These are phyloP conservation scores for Westerdykella aurantiaca DNA, from an alignment of 2,329 filamentous ascomycete genomes.

Conservation along the genomic window DNA sequence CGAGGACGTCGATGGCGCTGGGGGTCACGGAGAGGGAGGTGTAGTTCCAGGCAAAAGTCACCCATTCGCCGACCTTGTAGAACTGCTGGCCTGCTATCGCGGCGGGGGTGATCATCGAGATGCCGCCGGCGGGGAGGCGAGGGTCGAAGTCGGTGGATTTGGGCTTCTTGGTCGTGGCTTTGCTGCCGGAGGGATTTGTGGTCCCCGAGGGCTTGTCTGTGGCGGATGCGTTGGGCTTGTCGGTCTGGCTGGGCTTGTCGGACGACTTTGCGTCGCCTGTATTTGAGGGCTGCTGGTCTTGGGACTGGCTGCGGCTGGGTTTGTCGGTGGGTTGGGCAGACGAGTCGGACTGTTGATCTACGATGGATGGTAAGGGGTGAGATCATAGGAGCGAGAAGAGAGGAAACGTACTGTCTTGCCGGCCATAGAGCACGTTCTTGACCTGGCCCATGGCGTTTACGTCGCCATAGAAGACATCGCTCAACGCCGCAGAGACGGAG, in stretches of 20 bases:
- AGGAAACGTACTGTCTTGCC: constrained; percentile 23
- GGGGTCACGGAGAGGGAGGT: constrained; percentile 57
- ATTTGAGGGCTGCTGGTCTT: constrained; percentile 4
- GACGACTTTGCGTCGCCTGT: constrained; percentile 9
- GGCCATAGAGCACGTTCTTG: constrained; percentile 26
- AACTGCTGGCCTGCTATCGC: constrained; percentile 47
- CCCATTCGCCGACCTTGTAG: constrained; percentile 58
- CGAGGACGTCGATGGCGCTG: constrained; percentile 55
- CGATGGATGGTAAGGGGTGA: neutral
- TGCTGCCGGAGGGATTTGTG: constrained; percentile 11
- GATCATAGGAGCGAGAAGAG: neutral
- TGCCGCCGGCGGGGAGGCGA: constrained; percentile 52
- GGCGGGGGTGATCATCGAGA: constrained; percentile 57
- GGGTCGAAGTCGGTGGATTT: constrained; percentile 44
- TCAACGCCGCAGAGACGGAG: constrained; percentile 30
- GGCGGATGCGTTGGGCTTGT: constrained; percentile 8
- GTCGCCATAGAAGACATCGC: constrained; percentile 26
- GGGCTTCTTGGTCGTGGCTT: constrained; percentile 13
- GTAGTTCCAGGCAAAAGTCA: constrained; percentile 66
- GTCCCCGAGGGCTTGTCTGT: constrained; percentile 5
- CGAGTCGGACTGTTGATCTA: neutral
- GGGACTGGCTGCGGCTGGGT: constrained; percentile 7
- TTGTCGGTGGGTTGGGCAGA: constrained; percentile 1
- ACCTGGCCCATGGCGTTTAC: constrained; percentile 23
- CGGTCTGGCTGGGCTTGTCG: constrained; percentile 11